A percentile compares a stretch with the other conserved stretches of the same genome.
These are phyloP conservation scores for Talaromyces adpressus DNA, from an alignment of 495 filamentous ascomycete species.

Conservation along the genomic window DNA sequence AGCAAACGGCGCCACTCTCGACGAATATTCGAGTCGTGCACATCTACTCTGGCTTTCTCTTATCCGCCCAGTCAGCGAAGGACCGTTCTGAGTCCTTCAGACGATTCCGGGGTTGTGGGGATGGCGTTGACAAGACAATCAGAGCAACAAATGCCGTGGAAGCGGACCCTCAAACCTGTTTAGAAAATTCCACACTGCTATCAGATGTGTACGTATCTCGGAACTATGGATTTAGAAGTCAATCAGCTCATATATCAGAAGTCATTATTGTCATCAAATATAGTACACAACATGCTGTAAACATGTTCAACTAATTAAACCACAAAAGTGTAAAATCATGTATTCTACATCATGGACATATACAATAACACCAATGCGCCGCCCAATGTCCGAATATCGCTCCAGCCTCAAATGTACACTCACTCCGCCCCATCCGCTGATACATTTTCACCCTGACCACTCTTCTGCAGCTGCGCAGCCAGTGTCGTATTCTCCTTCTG, in stretches of 20 bases:
- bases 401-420: background rate
- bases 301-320: background rate
- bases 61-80: background rate
- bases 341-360: background rate
- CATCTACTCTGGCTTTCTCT: background rate
- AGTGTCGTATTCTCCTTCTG: conserved; percentile 56
- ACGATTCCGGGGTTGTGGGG: background rate
- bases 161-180: background rate
- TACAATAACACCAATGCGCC: background rate
- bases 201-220: too few species aligned
- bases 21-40: background rate
- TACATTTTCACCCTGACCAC: background rate
- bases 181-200: too few species aligned
- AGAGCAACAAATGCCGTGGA: background rate
- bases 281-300: background rate
- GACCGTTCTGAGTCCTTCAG: background rate
- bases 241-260: background rate
- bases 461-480: conserved; percentile 15
- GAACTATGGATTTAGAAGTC: background rate
- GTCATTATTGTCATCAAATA: background rate
- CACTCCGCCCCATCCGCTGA: background rate
- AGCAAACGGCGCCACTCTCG: background rate
- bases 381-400: background rate
- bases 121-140: background rate
- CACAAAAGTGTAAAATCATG: background rate